These are phyloP conservation scores for Tothia fuscella DNA, from an alignment of 2,329 filamentous ascomycete genomes.

Conservation along the genomic window DNA sequence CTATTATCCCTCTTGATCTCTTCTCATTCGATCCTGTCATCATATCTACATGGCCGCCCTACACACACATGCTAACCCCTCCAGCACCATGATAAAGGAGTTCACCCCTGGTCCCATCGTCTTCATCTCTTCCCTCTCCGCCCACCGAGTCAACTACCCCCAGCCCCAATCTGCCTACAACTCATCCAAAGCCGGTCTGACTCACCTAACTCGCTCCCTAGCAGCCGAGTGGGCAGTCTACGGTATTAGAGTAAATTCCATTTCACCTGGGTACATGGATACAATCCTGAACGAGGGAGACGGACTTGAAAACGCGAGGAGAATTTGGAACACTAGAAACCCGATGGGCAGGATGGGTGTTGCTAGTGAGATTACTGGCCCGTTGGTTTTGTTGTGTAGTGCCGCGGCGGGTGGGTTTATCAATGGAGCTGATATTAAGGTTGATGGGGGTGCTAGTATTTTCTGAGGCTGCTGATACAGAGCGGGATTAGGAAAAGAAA, in stretches of 20 bases:
- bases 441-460: slow-evolving; percentile 38
- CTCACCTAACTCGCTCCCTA: slow-evolving; percentile 68
- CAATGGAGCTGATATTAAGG: slow-evolving; percentile 53
- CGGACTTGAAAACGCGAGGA: slow-evolving; percentile 22
- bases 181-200: slow-evolving; percentile 68
- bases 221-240: slow-evolving; percentile 77
- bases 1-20: too few relatives aligned
- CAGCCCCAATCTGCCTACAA: slow-evolving; percentile 79
- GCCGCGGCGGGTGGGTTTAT: slow-evolving; percentile 52
- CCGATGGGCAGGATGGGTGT: slow-evolving; percentile 29
- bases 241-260: slow-evolving; percentile 71
- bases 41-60: too few relatives aligned
- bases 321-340: slow-evolving; percentile 22
- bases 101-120: slow-evolving; percentile 48
- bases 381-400: slow-evolving; percentile 25
- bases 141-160: slow-evolving; percentile 35
- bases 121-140: slow-evolving; percentile 49
- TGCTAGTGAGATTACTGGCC: slow-evolving; percentile 25
- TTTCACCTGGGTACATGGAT: slow-evolving; percentile 80
- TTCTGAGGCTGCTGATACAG: too few relatives aligned
- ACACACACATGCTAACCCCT: too few relatives aligned
- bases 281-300: slow-evolving; percentile 55
- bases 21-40: too few relatives aligned
- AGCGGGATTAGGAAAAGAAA: too few relatives aligned
- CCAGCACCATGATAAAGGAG: slow-evolving; percentile 43